Base-by-base conservation (phyloP, 768 basidiomycete species). In the Naganishia friedmannii region DNA sequence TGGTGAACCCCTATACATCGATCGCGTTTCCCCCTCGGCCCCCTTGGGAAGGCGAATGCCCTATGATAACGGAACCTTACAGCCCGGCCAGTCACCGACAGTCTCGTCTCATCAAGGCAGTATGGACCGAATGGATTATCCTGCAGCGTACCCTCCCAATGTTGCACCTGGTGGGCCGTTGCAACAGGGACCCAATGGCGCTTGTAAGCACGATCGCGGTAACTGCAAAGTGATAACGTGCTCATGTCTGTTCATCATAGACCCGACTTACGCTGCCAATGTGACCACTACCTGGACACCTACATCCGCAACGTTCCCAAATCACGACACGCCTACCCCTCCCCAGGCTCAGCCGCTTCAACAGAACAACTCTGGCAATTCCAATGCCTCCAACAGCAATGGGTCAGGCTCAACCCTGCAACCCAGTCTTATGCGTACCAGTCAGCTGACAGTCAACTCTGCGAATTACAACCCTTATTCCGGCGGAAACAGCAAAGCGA, bases 351-450 rank as follows among this genome's bases (percentile, higher is more conserved):
- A 63, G 48, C 60, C 45, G n/a, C 1, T 51, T 19, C 58, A 65
- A 42, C 45, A 51, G 37, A 28, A 48, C 10, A 53, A 45, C 26
- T 69, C 68, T 13, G 48, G 53, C 65, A 32, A 37, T 15, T 66
- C 65, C 19, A 65, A 31, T 39, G 42, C 63, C 17, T 39, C 71
- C 28, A 57, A 58, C 46, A 42, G 9, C 71, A 70, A 21, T 60
- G 65, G 53, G 70, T 26, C 71, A 69, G 15, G 71, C 71, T 31
- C 48, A 51, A 51, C 48, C 23, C 58, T 73, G 28, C 77, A 79
- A 45, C 79, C 79, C 1, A 75, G 72, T 58, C 66, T 80, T 51
- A 77, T 79, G 76, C 66, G 79, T 23, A 73, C 79, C 6, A 75
- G 75, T 13, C 79, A 80, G 57, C 45, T 79, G 9, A 53, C 72